Conservation (phyloP, 768 basidiomycete genomes). For the Saitozyma sp. region DNA sequence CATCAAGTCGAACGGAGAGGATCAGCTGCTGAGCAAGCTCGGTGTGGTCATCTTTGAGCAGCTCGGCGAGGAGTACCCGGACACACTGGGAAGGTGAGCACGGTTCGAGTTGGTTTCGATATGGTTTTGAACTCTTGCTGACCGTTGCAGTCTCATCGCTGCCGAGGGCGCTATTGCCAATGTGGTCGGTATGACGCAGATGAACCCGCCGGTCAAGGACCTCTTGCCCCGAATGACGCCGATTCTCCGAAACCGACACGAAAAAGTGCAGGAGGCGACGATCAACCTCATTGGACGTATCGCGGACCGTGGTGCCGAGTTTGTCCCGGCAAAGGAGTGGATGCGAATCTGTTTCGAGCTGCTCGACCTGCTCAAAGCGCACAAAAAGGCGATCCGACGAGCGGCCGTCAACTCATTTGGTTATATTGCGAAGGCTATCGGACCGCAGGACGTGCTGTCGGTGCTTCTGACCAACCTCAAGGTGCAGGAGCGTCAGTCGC, state of each 20-base stretch:
- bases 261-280: constrained; percentile 98
- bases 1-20: constrained; percentile 98
- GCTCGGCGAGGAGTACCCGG: constrained; percentile 98
- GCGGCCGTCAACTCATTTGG: constrained; percentile 99
- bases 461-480: constrained; percentile 94
- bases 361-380: constrained; percentile 93
- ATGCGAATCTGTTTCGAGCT: constrained; percentile 99
- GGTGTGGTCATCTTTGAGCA: constrained; percentile 97
- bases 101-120: not conserved
- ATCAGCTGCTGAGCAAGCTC: constrained; percentile 89
- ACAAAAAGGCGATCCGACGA: constrained; percentile 98
- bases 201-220: constrained; percentile 99
- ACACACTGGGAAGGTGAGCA: constrained; percentile 76
- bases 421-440: constrained; percentile 98
- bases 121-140: constrained; percentile 3
- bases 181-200: constrained; percentile 99
- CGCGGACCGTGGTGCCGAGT: constrained; percentile 98
- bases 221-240: constrained; percentile 99
- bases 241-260: constrained; percentile 97
- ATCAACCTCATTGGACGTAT: constrained; percentile 99
- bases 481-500: constrained; percentile 97
- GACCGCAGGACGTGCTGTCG: constrained; percentile 95
- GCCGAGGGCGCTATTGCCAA: constrained; percentile 98
- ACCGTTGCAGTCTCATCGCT: constrained; percentile 79
- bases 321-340: constrained; percentile 98